A percentile compares a stretch with the other conserved stretches of the same genome.
phyloP scores from a whole-genome alignment of 148 eudicot genomes.

The Nyssa sinensis region DNA sequence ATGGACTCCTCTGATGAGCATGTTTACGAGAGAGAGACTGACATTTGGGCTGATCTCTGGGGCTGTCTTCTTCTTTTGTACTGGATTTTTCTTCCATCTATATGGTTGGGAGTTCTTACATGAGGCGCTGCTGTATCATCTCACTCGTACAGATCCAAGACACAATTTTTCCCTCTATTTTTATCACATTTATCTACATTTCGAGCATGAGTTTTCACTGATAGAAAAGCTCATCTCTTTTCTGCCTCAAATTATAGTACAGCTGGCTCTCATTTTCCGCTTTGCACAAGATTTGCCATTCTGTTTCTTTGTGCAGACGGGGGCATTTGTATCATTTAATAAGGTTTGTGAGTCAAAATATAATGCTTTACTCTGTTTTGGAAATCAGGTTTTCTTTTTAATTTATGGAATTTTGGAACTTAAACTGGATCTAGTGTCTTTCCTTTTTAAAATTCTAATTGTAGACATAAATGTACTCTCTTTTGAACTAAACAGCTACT shows the following conservation, averaged over 20 bases:
- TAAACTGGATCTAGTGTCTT: no score
- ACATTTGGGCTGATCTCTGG: slow-evolving; percentile 75
- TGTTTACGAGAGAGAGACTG: slow-evolving; percentile 59
- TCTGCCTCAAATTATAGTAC: slow-evolving; percentile 86
- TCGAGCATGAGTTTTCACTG: slow-evolving; percentile 56
- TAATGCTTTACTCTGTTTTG: background rate
- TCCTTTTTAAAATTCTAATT: no score
- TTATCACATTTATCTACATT: slow-evolving; percentile 90
- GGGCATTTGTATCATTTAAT: slow-evolving; percentile 96
- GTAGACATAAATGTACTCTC: no score
- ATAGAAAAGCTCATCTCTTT: slow-evolving; percentile 80
- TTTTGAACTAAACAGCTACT: no score
- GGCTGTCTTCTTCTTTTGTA: slow-evolving; percentile 62
- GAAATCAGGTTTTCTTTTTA: background rate
- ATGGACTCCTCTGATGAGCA: slow-evolving; percentile 37
- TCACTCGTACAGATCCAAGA: slow-evolving; percentile 90
- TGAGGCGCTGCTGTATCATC: slow-evolving; percentile 92
- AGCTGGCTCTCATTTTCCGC: slow-evolving; percentile 64
- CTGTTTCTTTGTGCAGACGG: slow-evolving; percentile 82
- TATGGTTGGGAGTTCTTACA: slow-evolving; percentile 89
- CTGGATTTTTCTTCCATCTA: slow-evolving; percentile 65
- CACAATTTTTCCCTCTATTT: slow-evolving; percentile 95
- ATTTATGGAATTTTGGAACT: no score
- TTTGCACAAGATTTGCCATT: slow-evolving; percentile 83
- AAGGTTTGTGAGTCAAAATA: slow-evolving; percentile 52